Base-by-base conservation (phyloP, 345 rosid genomes). In the Eucalyptus decipiens region DNA sequence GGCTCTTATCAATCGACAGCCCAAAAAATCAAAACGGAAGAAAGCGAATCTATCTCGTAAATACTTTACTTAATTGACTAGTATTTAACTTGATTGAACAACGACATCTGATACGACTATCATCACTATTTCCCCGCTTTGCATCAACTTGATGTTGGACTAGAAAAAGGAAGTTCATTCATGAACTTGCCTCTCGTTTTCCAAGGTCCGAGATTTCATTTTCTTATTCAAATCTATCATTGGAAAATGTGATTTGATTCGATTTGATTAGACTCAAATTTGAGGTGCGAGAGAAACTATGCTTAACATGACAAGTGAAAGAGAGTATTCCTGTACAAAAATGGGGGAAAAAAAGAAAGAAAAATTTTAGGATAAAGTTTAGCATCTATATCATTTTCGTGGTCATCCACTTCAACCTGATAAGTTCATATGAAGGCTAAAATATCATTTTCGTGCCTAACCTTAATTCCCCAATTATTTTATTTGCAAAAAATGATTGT, bases 251-350 rank as follows among this genome's bases (percentile, higher is more conserved):
- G 62, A 18, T 9, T 9, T 6, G 26, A 69, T 37, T 72, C 0
- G 8, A 72, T 18, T 9, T 11, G 45, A 72, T 72, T 72, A 72
- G 15, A 10, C 28, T 2, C 1, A 26, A 37, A 72, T 37, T 21
- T 2, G 28, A 19, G 14, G 0, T 2, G 1, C 4, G 0, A 32
- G 11, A 67, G 10, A 32, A 9, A 3, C 6, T 16, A 9, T 3
- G 8, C 26, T 72, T 37, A 11, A 19, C 5, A 1, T 4, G 47
- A 21, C 8, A 21, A 5, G 16, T 60, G 32, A 3, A 6, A 60
- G n/a, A n/a, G 76, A 15, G 21, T 65, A n/a, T n/a, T 8, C 11
- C 3, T 4, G 40, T 65, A n/a, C 40, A 8, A n/a, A 15, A n/a
- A 16, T 65, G 8, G 21, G 2, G 15, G 5, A 0, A 1, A 23